Conservation (phyloP, 2,329 filamentous ascomycete species). For the Verticillium alfalfae region DNA sequence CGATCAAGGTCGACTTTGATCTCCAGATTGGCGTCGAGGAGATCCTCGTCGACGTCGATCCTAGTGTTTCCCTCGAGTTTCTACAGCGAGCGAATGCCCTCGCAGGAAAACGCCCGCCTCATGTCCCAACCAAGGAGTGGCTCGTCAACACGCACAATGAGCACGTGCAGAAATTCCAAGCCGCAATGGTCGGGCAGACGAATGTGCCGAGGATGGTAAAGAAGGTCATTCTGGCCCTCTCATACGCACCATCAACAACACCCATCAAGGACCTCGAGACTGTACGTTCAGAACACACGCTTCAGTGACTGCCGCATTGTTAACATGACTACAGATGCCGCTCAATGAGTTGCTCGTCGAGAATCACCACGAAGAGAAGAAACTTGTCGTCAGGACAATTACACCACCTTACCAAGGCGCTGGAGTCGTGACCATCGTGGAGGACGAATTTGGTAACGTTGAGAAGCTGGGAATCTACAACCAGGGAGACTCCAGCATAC, state of each 20-base stretch:
- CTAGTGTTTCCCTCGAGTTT: constrained; percentile 13
- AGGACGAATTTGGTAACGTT: constrained; percentile 26
- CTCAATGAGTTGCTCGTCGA: constrained; percentile 22
- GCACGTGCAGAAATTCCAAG: background rate
- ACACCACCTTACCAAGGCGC: constrained; percentile 24
- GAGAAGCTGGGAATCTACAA: constrained; percentile 32
- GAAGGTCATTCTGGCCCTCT: constrained; percentile 14
- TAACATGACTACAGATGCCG: constrained; percentile 14
- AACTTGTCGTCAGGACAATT: constrained; percentile 21
- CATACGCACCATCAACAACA: constrained; percentile 14
- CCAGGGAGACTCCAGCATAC: constrained; percentile 22
- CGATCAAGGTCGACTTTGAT: constrained; percentile 7
- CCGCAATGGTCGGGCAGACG: background rate
- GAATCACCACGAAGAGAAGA: constrained; percentile 25
- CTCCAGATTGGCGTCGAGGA: constrained; percentile 14
- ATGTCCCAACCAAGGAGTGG: constrained; percentile 4
- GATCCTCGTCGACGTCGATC: constrained; percentile 15
- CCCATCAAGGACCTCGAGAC: constrained; percentile 6
- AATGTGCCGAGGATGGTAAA: constrained; percentile 16
- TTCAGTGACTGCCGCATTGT: background rate
- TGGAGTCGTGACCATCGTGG: constrained; percentile 25
- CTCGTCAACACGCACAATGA: constrained; percentile 13
- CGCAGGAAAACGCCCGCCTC: constrained; percentile 13
- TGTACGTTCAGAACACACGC: constrained; percentile 1
- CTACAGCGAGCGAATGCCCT: constrained; percentile 13